These are phyloP conservation scores for Plasmodium vivax DNA, from an alignment of 169 alveolate genomes.

Conservation along the genomic window DNA sequence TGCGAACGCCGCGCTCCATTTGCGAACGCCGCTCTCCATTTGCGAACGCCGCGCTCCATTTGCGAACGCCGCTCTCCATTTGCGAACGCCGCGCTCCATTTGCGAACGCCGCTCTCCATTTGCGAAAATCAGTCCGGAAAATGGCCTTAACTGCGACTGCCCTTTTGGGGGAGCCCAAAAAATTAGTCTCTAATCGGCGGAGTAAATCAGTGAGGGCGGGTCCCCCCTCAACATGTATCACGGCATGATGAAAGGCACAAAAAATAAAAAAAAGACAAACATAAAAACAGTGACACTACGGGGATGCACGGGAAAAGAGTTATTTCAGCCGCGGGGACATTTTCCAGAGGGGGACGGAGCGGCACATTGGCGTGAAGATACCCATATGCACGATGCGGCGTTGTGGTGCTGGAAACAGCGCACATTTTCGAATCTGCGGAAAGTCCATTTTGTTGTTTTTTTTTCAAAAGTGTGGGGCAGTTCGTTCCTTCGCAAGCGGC, in stretches of 20 bases:
- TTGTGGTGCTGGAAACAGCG: neutral
- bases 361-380: neutral
- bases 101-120: too few relatives aligned
- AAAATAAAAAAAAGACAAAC: too few relatives aligned
- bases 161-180: neutral
- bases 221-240: neutral
- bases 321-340: neutral
- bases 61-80: too few relatives aligned
- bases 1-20: too few relatives aligned
- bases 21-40: too few relatives aligned
- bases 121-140: neutral
- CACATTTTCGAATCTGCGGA: neutral
- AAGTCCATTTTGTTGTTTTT: too few relatives aligned
- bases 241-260: neutral
- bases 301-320: neutral
- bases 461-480: too few relatives aligned
- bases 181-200: neutral
- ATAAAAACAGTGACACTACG: neutral
- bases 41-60: too few relatives aligned
- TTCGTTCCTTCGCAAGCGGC: too few relatives aligned
- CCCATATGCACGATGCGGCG: neutral
- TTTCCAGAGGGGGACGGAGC: neutral
- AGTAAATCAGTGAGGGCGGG: neutral
- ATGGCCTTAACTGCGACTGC: neutral
- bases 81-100: too few relatives aligned